Conservation (phyloP, 2,329 filamentous ascomycete genomes). For the Blumeria hordei region DNA sequence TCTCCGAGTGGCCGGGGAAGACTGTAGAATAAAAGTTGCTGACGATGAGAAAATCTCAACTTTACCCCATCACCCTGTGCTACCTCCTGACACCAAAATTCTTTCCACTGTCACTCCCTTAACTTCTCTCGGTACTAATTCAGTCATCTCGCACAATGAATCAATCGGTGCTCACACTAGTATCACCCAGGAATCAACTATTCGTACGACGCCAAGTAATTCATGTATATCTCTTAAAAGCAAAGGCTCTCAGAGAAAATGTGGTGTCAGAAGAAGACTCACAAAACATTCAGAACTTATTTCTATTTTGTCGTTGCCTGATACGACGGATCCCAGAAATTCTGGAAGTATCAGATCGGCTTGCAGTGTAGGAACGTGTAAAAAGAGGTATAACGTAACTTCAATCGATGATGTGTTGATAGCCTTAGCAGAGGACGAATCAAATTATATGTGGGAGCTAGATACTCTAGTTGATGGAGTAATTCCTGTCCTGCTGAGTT, state of each 20-base stretch:
- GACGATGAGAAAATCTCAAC: constrained; percentile 4
- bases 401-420: constrained; percentile 53
- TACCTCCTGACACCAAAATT: constrained; percentile 8
- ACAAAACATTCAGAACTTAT: constrained; percentile 88
- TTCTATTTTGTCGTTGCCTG: constrained; percentile 61
- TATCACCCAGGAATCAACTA: constrained; percentile 18
- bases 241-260: constrained; percentile 9
- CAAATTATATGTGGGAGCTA: constrained; percentile 71
- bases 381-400: constrained; percentile 38
- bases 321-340: constrained; percentile 28
- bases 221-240: constrained; percentile 12
- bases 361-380: constrained; percentile 52
- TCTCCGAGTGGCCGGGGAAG: too few species aligned
- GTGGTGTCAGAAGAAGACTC: constrained; percentile 32
- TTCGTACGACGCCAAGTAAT: constrained; percentile 6
- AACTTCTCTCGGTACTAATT: constrained; percentile 7
- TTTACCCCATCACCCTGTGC: constrained; percentile 4
- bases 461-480: constrained; percentile 88
- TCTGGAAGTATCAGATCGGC: constrained; percentile 50
- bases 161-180: constrained; percentile 16
- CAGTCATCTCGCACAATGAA: constrained; percentile 3
- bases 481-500: constrained; percentile 71
- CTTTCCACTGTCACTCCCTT: constrained; percentile 14
- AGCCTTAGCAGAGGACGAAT: constrained; percentile 64
- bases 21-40: not conserved